Evolutionary conservation across 1,284 basidiomycete genomes (phyloP).

Genomic region (Trichosporon sp.): DNA sequence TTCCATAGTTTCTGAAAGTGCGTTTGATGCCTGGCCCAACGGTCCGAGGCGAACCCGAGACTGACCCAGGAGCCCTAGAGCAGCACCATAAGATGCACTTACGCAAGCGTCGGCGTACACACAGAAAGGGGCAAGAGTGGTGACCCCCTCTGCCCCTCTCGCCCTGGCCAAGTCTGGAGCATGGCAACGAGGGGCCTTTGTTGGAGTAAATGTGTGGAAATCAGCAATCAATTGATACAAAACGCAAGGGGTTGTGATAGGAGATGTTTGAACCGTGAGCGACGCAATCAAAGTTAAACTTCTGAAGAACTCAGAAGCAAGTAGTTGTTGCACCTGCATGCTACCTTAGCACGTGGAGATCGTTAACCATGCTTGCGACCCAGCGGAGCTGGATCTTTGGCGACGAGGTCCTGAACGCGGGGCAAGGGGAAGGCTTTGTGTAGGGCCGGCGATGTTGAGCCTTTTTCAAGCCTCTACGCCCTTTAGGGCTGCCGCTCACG

Average conservation of each 20-base stretch:
- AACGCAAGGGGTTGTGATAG: not conserved
- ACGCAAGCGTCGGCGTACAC: not conserved
- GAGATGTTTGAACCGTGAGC: not conserved
- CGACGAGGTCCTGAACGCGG: not conserved
- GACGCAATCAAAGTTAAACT: not conserved
- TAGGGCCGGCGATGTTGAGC: not conserved
- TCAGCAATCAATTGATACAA: conserved; percentile 1
- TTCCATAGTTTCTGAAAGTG: not conserved
- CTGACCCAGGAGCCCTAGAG: not conserved
- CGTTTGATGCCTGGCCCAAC: not conserved
- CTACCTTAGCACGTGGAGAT: not conserved
- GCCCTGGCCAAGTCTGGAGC: not conserved
- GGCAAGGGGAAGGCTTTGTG: not conserved
- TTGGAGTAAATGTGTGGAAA: not conserved
- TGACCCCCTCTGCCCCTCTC: not conserved
- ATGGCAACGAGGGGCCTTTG: not conserved
- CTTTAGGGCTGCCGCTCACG: not conserved
- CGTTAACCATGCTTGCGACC: not conserved
- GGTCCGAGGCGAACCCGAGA: not conserved
- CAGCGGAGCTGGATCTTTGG: not conserved
- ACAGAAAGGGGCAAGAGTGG: not conserved
- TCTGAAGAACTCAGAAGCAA: not conserved
- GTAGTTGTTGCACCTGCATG: not conserved
- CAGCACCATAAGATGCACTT: not conserved
- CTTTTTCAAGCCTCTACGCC: not conserved